phyloP scores from a whole-genome alignment of 192 early-diverging fungal genomes.

The Backusella circina region DNA sequence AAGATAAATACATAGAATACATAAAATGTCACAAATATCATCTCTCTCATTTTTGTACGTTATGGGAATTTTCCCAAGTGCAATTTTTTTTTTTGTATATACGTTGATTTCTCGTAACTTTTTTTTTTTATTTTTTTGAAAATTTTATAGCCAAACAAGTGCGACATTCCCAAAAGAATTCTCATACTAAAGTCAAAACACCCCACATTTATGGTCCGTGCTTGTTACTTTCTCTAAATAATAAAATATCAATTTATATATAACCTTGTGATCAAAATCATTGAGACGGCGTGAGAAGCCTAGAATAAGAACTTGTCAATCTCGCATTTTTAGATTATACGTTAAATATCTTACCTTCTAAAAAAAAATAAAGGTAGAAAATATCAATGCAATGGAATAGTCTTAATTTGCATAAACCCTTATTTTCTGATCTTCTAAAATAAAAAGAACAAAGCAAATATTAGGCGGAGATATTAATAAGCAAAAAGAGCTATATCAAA shows the following conservation, averaged over 20 bases:
- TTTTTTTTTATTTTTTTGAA: neutral
- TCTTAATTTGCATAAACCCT: neutral
- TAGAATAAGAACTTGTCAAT: neutral
- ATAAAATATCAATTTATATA: neutral
- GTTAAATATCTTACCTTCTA: neutral
- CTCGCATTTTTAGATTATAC: neutral
- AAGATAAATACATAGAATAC: neutral
- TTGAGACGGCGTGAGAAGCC: neutral
- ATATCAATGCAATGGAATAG: neutral
- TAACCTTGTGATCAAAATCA: neutral
- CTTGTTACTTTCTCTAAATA: neutral
- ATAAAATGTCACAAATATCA: neutral
- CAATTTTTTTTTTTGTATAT: neutral
- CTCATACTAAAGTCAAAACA: neutral
- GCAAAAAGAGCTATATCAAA: neutral
- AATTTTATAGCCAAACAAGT: neutral
- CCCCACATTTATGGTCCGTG: slow-evolving; percentile 4
- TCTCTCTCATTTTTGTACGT: neutral
- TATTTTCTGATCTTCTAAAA: neutral
- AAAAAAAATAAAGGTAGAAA: neutral
- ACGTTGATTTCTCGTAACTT: neutral
- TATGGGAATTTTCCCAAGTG: neutral
- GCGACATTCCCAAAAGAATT: neutral
- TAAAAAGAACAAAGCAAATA: neutral
- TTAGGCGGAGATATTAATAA: neutral